phyloP scores from a whole-genome alignment of 495 filamentous ascomycete genomes.

The Staphylotrichum longicolle region DNA sequence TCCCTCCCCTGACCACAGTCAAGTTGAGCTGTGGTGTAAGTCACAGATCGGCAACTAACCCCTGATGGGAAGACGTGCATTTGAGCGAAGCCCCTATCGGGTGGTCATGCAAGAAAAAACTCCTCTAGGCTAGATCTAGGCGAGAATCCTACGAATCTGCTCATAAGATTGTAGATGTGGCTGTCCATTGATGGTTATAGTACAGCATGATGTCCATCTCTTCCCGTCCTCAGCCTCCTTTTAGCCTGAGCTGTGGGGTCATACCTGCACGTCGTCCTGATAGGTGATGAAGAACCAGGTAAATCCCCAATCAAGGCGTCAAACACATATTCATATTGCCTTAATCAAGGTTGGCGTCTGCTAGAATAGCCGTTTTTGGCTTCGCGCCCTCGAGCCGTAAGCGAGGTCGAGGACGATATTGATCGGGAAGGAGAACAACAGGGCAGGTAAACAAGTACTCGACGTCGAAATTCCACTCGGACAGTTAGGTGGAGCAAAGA shows the following conservation, averaged over 20 bases:
- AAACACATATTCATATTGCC: background rate
- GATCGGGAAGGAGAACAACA: too few species aligned
- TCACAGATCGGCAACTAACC: too few species aligned
- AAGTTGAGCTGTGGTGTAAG: too few species aligned
- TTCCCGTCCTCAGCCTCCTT: constrained; percentile 17
- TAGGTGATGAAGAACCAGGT: background rate
- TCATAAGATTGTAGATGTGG: background rate
- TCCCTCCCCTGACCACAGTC: too few species aligned
- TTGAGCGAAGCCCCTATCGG: background rate
- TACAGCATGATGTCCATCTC: background rate
- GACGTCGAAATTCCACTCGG: too few species aligned
- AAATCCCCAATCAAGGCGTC: background rate
- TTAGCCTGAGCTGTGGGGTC: constrained; percentile 19
- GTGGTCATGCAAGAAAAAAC: background rate
- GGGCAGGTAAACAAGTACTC: too few species aligned
- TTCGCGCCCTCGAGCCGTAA: background rate
- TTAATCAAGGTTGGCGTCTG: background rate
- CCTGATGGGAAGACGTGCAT: too few species aligned
- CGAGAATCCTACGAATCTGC: constrained; percentile 12
- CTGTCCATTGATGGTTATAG: constrained; percentile 5
- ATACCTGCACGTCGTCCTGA: background rate
- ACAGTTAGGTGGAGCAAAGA: too few species aligned
- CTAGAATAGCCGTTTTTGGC: constrained; percentile 5
- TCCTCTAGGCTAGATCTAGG: background rate
- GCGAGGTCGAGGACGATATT: background rate